A percentile compares a stretch with the other conserved stretches of the same genome.
phyloP scores from a whole-genome alignment of 192 early-diverging fungal genomes.

The Entomortierella parvispora region DNA sequence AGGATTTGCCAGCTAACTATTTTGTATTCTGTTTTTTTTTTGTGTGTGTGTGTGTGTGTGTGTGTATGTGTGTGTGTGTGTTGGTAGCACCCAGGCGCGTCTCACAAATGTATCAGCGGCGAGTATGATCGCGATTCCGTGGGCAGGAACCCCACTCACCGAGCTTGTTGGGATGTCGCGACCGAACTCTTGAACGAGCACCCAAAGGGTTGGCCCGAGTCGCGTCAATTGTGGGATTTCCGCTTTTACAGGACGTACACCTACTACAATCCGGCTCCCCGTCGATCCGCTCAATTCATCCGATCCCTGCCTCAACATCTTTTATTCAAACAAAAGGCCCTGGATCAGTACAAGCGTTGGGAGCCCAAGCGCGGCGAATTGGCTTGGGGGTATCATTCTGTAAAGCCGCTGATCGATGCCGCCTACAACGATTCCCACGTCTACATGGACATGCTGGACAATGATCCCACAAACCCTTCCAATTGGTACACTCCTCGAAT shows the following conservation, averaged over 20 bases:
- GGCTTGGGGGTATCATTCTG: conserved; percentile 49
- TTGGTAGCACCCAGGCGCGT: conserved; percentile 32
- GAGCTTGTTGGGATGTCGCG: conserved; percentile 42
- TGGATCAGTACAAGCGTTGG: conserved; percentile 45
- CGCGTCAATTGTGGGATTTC: conserved; percentile 38
- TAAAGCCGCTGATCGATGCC: conserved; percentile 34
- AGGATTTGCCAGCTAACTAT: not conserved
- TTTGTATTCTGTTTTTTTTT: not conserved
- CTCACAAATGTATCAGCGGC: conserved; percentile 48
- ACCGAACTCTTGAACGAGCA: conserved; percentile 21
- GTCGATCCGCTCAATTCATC: conserved; percentile 34
- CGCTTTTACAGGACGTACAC: conserved; percentile 47
- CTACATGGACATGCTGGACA: conserved; percentile 45
- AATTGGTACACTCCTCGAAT: conserved; percentile 4
- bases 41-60: not conserved
- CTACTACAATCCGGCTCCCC: conserved; percentile 12
- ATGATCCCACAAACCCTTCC: conserved; percentile 31
- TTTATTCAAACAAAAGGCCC: conserved; percentile 18
- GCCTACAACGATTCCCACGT: conserved; percentile 23
- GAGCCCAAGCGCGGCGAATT: conserved; percentile 24
- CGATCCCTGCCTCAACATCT: conserved; percentile 21
- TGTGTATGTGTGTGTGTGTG: not conserved
- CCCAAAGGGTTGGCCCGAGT: conserved; percentile 20
- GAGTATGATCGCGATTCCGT: conserved; percentile 33
- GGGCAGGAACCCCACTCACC: conserved; percentile 40